Evolutionary conservation across 2,329 filamentous ascomycete species (phyloP).

Genomic region (Sporothrix schenckii): DNA sequence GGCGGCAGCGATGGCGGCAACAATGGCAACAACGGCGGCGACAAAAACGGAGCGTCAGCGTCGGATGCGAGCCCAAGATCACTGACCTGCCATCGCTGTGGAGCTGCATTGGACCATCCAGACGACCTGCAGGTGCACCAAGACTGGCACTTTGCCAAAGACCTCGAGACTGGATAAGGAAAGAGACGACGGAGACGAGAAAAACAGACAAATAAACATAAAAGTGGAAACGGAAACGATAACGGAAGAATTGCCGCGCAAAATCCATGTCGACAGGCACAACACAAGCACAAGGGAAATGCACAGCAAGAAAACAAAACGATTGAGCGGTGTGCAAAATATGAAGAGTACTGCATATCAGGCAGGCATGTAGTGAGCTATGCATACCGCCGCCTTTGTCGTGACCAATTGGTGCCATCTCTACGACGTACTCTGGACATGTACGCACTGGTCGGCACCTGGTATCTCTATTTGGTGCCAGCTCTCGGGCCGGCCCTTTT

Average conservation of each 20-base stretch:
- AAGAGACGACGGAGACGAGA: conserved; percentile 54
- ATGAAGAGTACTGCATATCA: conserved; percentile 4
- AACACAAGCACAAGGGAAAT: neutral
- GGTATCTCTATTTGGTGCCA: neutral
- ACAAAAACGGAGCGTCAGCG: neutral
- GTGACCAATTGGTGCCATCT: neutral
- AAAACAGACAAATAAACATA: neutral
- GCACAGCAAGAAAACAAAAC: neutral
- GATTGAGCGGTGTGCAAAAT: conserved; percentile 23
- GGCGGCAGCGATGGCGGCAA: neutral
- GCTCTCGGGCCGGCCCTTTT: conserved; percentile 7
- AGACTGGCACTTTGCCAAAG: conserved; percentile 94
- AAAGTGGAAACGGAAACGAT: neutral
- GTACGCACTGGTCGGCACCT: no score
- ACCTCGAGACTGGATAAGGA: conserved; percentile 62
- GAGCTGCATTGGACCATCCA: conserved; percentile 58
- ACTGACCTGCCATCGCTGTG: conserved; percentile 65
- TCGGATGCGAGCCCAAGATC: neutral
- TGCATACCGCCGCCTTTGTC: neutral
- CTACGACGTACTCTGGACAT: no score
- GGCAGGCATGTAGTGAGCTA: conserved; percentile 24
- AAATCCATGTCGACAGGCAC: neutral
- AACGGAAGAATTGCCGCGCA: neutral
- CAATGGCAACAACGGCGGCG: neutral
- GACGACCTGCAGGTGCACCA: conserved; percentile 73